Percentiles rank a stretch among this genome's conserved stretches.
Evolutionary conservation across 2,329 filamentous ascomycete genomes (phyloP).

Genomic region (Botrytis elliptica): DNA sequence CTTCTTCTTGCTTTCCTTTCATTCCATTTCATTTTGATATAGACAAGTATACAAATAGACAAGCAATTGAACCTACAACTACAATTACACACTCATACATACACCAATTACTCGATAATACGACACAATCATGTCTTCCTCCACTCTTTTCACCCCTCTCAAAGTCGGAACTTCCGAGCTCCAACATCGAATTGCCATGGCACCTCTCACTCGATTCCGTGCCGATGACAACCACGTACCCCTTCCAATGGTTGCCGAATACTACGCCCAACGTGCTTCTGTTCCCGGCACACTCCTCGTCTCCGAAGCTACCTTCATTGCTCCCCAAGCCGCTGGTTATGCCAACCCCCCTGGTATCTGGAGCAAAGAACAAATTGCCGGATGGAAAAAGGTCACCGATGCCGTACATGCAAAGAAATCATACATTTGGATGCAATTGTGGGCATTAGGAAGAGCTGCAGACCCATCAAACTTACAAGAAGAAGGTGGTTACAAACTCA

Average conservation of each 20-base stretch:
- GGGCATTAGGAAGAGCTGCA: constrained; percentile 54
- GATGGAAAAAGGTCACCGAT: constrained; percentile 57
- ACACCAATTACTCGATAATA: background rate
- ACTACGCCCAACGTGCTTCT: constrained; percentile 53
- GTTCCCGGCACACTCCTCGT: constrained; percentile 55
- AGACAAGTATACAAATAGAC: background rate
- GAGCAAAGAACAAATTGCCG: constrained; percentile 50
- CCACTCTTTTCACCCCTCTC: constrained; percentile 46
- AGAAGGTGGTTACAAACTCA: constrained; percentile 30
- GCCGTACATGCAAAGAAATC: constrained; percentile 59
- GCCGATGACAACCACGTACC: constrained; percentile 49
- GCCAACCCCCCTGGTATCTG: constrained; percentile 56
- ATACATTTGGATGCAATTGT: constrained; percentile 60
- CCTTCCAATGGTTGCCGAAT: constrained; percentile 45
- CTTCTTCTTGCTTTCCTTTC: background rate
- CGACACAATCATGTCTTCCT: constrained; percentile 20
- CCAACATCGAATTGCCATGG: constrained; percentile 51
- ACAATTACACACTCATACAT: background rate
- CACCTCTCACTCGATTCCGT: constrained; percentile 57
- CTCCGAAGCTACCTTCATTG: constrained; percentile 54
- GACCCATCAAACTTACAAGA: constrained; percentile 21
- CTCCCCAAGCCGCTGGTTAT: constrained; percentile 47
- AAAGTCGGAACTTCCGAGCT: constrained; percentile 44
- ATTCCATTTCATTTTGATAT: background rate
- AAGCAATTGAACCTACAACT: background rate